Percentiles rank a stretch among this genome's conserved stretches.
phyloP scores from a whole-genome alignment of 495 filamentous ascomycete genomes.

The Amorphotheca resinae region DNA sequence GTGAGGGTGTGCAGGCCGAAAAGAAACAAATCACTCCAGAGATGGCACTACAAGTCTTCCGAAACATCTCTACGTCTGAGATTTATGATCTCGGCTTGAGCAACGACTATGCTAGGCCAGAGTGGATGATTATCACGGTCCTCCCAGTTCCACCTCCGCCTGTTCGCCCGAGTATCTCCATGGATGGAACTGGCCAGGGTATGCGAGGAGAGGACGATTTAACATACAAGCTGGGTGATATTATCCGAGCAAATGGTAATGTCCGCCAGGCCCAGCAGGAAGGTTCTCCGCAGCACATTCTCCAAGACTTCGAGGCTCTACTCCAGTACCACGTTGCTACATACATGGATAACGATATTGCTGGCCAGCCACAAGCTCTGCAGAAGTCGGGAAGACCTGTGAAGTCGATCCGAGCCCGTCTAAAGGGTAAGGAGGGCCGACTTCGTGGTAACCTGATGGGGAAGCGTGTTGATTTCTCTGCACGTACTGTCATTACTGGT shows the following conservation, averaged over 20 bases:
- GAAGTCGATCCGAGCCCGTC: constrained; percentile 86
- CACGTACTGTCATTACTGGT: constrained; percentile 97
- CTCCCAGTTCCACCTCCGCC: constrained; percentile 91
- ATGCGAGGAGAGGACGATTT: constrained; percentile 93
- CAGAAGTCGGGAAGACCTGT: constrained; percentile 94
- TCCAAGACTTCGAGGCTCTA: constrained; percentile 76
- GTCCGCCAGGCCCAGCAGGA: constrained; percentile 78
- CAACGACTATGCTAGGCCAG: constrained; percentile 84
- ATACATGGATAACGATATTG: constrained; percentile 99
- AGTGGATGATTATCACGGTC: constrained; percentile 97
- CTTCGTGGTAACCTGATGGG: constrained; percentile 98
- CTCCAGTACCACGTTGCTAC: constrained; percentile 98
- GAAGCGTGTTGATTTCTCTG: constrained; percentile 98
- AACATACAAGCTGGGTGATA: constrained; percentile 96
- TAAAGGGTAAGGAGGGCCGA: constrained; percentile 98
- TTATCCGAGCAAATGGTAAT: constrained; percentile 93
- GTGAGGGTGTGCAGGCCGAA: constrained; percentile 58
- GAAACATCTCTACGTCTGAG: constrained; percentile 65
- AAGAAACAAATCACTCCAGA: constrained; percentile 77
- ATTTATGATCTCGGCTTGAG: constrained; percentile 80
- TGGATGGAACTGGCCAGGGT: constrained; percentile 77
- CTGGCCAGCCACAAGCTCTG: constrained; percentile 85
- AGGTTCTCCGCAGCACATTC: constrained; percentile 79
- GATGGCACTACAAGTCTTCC: constrained; percentile 73
- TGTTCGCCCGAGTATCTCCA: constrained; percentile 87